phyloP scores from a whole-genome alignment of 225 moss, liverwort and hornwort species.

The Bryum argenteum region DNA sequence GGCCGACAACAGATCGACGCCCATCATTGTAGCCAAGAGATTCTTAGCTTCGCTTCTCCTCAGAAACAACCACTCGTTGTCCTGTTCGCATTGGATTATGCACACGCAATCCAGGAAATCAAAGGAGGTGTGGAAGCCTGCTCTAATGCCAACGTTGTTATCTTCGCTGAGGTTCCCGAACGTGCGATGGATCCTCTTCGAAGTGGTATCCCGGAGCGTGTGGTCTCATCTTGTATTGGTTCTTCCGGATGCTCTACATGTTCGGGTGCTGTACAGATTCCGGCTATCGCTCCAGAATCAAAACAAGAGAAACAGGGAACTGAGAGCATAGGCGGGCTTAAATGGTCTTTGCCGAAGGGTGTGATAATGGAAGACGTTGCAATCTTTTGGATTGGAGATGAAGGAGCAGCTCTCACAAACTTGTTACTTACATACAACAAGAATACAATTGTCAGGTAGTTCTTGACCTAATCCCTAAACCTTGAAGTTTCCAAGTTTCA shows the following conservation, averaged over 20 bases:
- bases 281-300: slow-evolving; percentile 23
- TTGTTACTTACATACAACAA: slow-evolving; percentile 69
- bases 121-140: slow-evolving; percentile 35
- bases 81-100: slow-evolving; percentile 67
- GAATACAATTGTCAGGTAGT: slow-evolving; percentile 44
- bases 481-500: background rate
- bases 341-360: slow-evolving; percentile 55
- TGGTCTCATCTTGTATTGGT: slow-evolving; percentile 25
- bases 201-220: slow-evolving; percentile 13
- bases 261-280: slow-evolving; percentile 15
- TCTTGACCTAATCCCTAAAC: background rate
- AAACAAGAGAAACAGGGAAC: slow-evolving; percentile 21
- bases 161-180: slow-evolving; percentile 63
- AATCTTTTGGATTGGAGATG: slow-evolving; percentile 84
- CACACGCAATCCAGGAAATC: slow-evolving; percentile 54
- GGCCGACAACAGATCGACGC: slow-evolving; percentile 58
- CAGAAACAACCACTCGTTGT: slow-evolving; percentile 56
- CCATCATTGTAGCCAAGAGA: slow-evolving; percentile 48
- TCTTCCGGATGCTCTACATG: slow-evolving; percentile 41
- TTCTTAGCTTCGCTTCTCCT: slow-evolving; percentile 43
- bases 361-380: slow-evolving; percentile 53
- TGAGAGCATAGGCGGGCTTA: slow-evolving; percentile 63
- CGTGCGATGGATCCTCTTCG: slow-evolving; percentile 61
- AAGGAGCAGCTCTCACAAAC: slow-evolving; percentile 81
- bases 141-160: slow-evolving; percentile 31